These are phyloP conservation scores for Raddia distichophylla DNA, from an alignment of 176 grass and related monocot genomes.

Conservation along the genomic window DNA sequence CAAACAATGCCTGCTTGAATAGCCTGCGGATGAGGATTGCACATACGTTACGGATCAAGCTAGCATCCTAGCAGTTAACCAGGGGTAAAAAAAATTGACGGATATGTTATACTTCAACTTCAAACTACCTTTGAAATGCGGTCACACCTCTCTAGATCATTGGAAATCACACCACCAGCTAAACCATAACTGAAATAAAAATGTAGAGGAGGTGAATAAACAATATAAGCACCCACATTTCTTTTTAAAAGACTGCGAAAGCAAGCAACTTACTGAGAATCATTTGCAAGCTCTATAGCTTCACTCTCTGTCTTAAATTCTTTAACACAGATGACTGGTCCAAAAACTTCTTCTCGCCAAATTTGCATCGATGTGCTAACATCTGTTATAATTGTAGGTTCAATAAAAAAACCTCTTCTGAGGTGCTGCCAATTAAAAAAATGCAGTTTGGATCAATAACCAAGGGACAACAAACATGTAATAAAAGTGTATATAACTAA, in stretches of 20 bases:
- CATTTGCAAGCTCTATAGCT: constrained; percentile 92
- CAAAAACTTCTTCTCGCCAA: constrained; percentile 96
- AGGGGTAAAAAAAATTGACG: constrained; percentile 12
- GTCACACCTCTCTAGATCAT: constrained; percentile 68
- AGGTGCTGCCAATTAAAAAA: constrained; percentile 64
- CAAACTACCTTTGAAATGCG: constrained; percentile 78
- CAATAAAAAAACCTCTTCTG: constrained; percentile 82
- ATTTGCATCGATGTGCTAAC: constrained; percentile 91
- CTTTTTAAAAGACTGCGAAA: neutral
- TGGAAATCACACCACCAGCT: constrained; percentile 78
- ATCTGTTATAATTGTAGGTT: constrained; percentile 88
- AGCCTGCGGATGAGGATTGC: constrained; percentile 50
- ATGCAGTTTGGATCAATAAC: constrained; percentile 34
- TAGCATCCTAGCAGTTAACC: neutral
- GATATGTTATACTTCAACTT: neutral
- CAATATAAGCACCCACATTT: neutral
- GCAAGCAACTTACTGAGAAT: constrained; percentile 75
- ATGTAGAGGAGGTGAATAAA: neutral
- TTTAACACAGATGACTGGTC: constrained; percentile 92
- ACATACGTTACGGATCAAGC: constrained; percentile 6
- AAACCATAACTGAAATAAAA: constrained; percentile 72
- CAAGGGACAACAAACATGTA: constrained; percentile 3
- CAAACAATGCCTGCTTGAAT: constrained; percentile 81
- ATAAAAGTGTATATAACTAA: neutral
- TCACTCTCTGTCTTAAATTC: constrained; percentile 81